A percentile compares a stretch with the other conserved stretches of the same genome.
Conservation (phyloP, 805 yeast genomes). For the Isabelozyma gotoi region DNA sequence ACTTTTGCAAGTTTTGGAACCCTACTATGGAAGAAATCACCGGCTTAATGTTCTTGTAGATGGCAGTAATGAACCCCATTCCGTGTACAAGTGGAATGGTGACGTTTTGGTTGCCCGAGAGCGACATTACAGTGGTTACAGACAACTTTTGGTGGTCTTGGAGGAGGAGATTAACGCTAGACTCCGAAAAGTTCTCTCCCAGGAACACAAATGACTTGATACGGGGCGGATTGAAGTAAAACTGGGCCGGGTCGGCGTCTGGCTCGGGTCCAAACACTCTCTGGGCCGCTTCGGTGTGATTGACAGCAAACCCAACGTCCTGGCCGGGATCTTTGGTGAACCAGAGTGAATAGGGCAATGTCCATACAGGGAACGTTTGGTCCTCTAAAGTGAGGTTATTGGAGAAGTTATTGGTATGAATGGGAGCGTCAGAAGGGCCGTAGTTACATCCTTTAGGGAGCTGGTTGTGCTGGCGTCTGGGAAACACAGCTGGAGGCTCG, state of each 20-base stretch:
- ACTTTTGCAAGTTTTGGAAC: slow-evolving; percentile 46
- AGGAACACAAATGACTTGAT: slow-evolving; percentile 54
- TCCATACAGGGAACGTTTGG: slow-evolving; percentile 73
- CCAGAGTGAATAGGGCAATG: slow-evolving; percentile 82
- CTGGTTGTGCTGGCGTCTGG: slow-evolving; percentile 29
- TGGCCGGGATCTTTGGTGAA: slow-evolving; percentile 44
- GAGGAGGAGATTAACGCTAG: slow-evolving; percentile 17
- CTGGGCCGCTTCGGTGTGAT: slow-evolving; percentile 59
- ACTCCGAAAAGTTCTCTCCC: slow-evolving; percentile 23
- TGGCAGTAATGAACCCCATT: slow-evolving; percentile 73
- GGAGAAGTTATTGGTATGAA: slow-evolving; percentile 78
- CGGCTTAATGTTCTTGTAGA: slow-evolving; percentile 52
- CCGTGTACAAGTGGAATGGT: slow-evolving; percentile 74
- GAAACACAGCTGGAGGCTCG: slow-evolving; percentile 46
- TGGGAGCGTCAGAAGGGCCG: slow-evolving; percentile 35
- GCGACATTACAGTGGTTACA: slow-evolving; percentile 20
- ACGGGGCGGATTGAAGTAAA: slow-evolving; percentile 68
- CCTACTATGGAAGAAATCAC: slow-evolving; percentile 65
- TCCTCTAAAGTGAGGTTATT: slow-evolving; percentile 67
- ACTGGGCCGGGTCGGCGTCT: slow-evolving; percentile 49
- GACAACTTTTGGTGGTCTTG: slow-evolving; percentile 31
- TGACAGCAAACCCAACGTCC: slow-evolving; percentile 63
- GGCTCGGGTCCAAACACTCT: slow-evolving; percentile 72
- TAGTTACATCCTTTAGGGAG: slow-evolving; percentile 31
- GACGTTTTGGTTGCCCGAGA: slow-evolving; percentile 20